These are phyloP conservation scores for Neonectria punicea DNA, from an alignment of 2,329 filamentous ascomycete species.

Conservation along the genomic window DNA sequence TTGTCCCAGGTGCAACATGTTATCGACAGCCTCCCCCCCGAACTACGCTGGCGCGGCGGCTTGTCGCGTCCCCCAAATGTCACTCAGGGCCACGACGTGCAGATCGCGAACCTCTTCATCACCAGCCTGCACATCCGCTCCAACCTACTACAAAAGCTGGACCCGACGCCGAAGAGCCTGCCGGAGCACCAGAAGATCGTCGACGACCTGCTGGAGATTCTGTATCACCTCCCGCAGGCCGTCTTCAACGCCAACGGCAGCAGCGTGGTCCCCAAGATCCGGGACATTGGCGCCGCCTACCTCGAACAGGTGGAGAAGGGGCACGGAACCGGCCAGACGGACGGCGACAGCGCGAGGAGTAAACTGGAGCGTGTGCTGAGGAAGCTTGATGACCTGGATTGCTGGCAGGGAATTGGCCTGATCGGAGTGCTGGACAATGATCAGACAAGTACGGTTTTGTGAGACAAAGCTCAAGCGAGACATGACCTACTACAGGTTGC, in stretches of 20 bases:
- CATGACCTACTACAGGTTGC: no score
- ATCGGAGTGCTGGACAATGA: constrained; percentile 14
- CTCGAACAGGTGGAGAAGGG: constrained; percentile 43
- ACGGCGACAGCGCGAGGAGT: constrained; percentile 24
- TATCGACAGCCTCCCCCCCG: constrained; percentile 46
- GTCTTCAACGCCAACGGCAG: constrained; percentile 49
- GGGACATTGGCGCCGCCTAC: constrained; percentile 50
- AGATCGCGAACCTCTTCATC: constrained; percentile 51
- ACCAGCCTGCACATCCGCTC: constrained; percentile 51
- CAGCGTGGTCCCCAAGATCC: constrained; percentile 49
- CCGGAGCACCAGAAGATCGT: constrained; percentile 47
- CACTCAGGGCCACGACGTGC: constrained; percentile 50
- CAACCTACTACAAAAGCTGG: constrained; percentile 49
- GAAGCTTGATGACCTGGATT: constrained; percentile 47
- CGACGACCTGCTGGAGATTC: constrained; percentile 49
- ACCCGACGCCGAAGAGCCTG: constrained; percentile 23
- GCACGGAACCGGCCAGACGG: constrained; percentile 10
- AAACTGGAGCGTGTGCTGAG: constrained; percentile 45
- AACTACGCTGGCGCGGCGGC: constrained; percentile 50
- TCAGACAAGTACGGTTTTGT: background rate
- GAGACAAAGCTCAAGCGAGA: no score
- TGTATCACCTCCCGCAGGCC: constrained; percentile 47
- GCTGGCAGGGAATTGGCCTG: constrained; percentile 42
- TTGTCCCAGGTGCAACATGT: constrained; percentile 42
- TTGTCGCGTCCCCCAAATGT: constrained; percentile 44